Evolutionary conservation across 2,329 filamentous ascomycete genomes (phyloP), one percentile per base, ranked within the genome.

Genomic region (Rhytidhysteron rufulum): DNA sequence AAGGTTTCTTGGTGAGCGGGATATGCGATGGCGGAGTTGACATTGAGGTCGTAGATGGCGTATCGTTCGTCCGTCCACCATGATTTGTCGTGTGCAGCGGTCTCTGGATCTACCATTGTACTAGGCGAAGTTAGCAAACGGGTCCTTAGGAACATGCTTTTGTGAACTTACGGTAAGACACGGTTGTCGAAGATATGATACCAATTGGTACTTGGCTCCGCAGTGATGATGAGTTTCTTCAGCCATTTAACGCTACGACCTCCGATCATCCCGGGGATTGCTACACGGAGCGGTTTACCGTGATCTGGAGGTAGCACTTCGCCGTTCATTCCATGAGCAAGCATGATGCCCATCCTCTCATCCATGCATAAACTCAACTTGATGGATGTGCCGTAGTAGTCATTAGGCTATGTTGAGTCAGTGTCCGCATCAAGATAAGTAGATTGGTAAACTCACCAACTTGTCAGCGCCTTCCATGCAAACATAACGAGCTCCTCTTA

Each of bases 181-280:
- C 88, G 75, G 60, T 96, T 96, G 62, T 96, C 90, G 64, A 93
- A 90, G 47, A 94, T 88, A 63, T 96, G 90, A 55, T 95, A 95
- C 88, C 88, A 95, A 58, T 94, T 95, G 47, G 91, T 84, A 58
- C 88, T 95, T 1, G 89, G 88, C 18, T 75, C 72, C 8, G 82
- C 78, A 0, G 88, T 91, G 37, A 96, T 65, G 31, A 89, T 85
- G 44, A 96, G 77, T 49, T 75, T 83, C 69, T 84, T 91, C 43
- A 96, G 62, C 90, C 90, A 96, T 65, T 96, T 96, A 22, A 96
- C 89, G 61, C 88, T 95, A 47, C 90, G 78, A 1, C 89, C 90
- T 24, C 90, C 90, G 46, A 96, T 95, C 63, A 95, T 88, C 0
- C 90, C 90, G 0, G 90, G 90, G 4, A 96, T 86, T 6, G 95